phyloP scores from a whole-genome alignment of 495 filamentous ascomycete species.

The Neurospora sp. region DNA sequence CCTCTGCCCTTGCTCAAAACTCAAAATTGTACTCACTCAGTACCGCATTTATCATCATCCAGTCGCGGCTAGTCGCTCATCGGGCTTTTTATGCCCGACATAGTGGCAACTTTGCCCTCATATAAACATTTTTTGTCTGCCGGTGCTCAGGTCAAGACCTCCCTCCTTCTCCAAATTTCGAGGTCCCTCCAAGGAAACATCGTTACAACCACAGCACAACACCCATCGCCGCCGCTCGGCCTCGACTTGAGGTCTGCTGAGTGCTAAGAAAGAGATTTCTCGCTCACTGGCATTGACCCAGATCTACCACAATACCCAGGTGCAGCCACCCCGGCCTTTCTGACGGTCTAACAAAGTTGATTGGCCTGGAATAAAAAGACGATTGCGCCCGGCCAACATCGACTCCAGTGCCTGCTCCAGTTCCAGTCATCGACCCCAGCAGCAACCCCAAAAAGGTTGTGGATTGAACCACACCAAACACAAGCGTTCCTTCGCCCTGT shows the following conservation, averaged over 20 bases:
- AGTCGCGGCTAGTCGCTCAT: neutral
- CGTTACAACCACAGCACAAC: neutral
- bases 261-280: neutral
- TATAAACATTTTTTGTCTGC: neutral
- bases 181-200: neutral
- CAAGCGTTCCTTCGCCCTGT: neutral
- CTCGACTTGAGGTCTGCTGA: neutral
- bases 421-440: neutral
- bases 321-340: neutral
- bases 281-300: neutral
- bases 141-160: neutral
- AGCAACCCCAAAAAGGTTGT: no score
- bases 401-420: neutral
- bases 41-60: neutral
- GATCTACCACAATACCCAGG: neutral
- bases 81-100: neutral
- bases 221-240: neutral
- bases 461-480: neutral
- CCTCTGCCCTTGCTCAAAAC: neutral
- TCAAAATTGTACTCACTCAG: neutral
- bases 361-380: neutral
- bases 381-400: neutral
- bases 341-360: neutral
- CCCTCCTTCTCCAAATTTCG: neutral
- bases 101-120: neutral